Evolutionary conservation across 345 rosid species (phyloP).

Genomic region (Euclidium syriacum): DNA sequence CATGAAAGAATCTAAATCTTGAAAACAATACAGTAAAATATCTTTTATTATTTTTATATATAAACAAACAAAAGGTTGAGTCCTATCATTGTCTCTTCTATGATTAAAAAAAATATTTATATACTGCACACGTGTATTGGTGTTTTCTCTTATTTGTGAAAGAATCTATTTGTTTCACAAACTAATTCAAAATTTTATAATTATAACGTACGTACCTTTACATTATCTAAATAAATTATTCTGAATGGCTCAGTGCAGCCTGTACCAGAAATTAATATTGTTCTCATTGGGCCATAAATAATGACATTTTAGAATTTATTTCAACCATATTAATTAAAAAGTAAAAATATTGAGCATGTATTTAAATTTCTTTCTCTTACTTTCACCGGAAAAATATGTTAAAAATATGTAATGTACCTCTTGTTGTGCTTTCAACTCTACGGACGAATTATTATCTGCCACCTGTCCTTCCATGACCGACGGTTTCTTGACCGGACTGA

Average conservation of each 20-base stretch:
- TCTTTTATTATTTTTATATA: not conserved
- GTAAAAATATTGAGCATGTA: no score
- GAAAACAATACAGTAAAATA: not conserved
- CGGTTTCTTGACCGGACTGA: conserved; percentile 61
- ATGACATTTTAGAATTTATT: not conserved
- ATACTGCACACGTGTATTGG: not conserved
- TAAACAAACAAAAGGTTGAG: conserved; percentile 5
- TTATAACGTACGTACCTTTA: not conserved
- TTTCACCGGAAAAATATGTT: no score
- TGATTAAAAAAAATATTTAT: not conserved
- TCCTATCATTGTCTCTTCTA: conserved; percentile 1
- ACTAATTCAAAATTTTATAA: not conserved
- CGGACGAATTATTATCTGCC: conserved; percentile 36
- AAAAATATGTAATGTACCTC: no score
- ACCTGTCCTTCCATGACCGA: conserved; percentile 42
- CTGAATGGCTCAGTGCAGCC: not conserved
- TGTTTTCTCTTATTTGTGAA: not conserved
- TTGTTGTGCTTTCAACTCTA: conserved; percentile 29
- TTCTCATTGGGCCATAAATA: not conserved
- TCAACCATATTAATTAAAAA: no score
- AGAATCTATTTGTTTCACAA: not conserved
- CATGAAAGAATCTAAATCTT: not conserved
- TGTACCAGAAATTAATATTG: not conserved
- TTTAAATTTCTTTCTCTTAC: no score
- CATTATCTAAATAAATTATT: no score